These are phyloP conservation scores for Vitis vinifera DNA, from an alignment of 164 flowering plant genomes.

Conservation along the genomic window ASM3070453v1 NC_081815.1:16869001-16869500, in stretches of 20 bases:
- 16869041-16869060: no score
- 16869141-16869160: background rate
- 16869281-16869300: background rate
- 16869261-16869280: background rate
- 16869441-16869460: no score
- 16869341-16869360: background rate
- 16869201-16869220: background rate
- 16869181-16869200: background rate
- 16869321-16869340: background rate
- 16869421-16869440: no score
- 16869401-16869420: no score
- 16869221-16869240: background rate
- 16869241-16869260: background rate
- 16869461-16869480: no score
- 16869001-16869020: no score
- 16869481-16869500: no score
- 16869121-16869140: background rate
- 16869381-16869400: background rate
- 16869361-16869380: background rate
- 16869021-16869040: no score
- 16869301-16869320: background rate
- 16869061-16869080: no score
- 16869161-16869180: background rate
- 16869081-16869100: background rate
- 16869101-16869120: background rate